These are phyloP conservation scores for Aspergillus sclerotiicarbonarius DNA, from an alignment of 495 filamentous ascomycete genomes.

Conservation along the genomic window DNA sequence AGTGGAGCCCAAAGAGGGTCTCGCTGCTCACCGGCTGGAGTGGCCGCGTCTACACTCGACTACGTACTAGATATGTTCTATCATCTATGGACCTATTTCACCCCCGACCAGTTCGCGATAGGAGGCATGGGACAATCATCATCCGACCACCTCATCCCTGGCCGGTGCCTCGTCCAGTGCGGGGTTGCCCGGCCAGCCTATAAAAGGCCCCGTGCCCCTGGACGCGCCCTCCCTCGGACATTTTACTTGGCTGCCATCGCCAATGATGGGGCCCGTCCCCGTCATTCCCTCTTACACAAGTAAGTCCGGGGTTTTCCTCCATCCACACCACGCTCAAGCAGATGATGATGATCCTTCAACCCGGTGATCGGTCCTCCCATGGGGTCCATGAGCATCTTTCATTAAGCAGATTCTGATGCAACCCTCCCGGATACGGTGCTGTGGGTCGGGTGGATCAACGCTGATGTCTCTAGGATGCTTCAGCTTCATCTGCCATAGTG, in stretches of 20 bases:
- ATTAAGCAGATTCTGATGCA: conserved; percentile 8
- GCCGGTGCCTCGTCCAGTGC: not conserved
- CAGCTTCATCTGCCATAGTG: too few species aligned
- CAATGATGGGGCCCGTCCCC: not conserved
- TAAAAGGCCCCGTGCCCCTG: not conserved
- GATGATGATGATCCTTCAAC: conserved; percentile 3
- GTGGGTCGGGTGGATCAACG: not conserved
- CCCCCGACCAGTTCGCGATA: not conserved
- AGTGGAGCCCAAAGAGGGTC: not conserved
- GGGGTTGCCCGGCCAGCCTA: not conserved
- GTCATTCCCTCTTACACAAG: not conserved
- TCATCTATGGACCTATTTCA: too few species aligned
- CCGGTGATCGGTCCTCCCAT: not conserved
- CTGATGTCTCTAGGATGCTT: too few species aligned
- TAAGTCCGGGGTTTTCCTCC: not conserved
- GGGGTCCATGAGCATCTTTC: not conserved
- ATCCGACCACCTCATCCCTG: not conserved
- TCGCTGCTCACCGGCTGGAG: too few species aligned
- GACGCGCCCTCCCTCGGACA: not conserved
- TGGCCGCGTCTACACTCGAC: too few species aligned
- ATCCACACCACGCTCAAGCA: not conserved
- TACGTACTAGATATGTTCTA: too few species aligned
- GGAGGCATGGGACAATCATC: not conserved
- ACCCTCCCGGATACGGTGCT: not conserved
- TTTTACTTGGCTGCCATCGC: not conserved